Conservation (phyloP, 2,329 filamentous ascomycete species). For the Dryadomyces sulphureus region DNA sequence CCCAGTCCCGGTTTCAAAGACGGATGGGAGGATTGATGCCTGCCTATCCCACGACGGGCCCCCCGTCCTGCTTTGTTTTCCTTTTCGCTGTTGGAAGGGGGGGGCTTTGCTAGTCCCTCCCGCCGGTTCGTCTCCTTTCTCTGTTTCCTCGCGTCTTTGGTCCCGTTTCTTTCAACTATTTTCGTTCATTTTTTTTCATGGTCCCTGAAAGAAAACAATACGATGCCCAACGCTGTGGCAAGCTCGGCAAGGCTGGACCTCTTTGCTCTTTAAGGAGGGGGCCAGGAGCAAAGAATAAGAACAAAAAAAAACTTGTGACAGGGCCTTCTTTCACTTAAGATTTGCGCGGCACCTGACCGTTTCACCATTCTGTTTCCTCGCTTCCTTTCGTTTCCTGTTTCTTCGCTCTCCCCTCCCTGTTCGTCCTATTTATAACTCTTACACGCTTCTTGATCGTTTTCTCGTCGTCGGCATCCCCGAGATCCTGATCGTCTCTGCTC, state of each 20-base stretch:
- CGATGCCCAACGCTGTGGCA: no score
- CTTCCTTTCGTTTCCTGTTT: background rate
- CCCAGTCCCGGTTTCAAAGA: constrained; percentile 2
- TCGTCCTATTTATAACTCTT: background rate
- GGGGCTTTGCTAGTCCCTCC: background rate
- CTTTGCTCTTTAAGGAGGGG: no score
- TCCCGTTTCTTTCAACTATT: background rate
- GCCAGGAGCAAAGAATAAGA: background rate
- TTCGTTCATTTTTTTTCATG: background rate
- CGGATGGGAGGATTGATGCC: constrained; percentile 3
- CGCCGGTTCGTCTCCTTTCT: background rate
- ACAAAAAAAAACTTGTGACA: background rate
- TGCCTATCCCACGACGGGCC: background rate
- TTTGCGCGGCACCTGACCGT: background rate
- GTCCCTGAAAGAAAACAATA: background rate
- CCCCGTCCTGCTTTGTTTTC: background rate
- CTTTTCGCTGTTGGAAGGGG: background rate
- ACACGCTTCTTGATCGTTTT: background rate
- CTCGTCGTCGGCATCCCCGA: background rate
- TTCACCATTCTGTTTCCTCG: background rate
- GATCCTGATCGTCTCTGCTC: background rate
- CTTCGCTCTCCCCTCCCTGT: background rate
- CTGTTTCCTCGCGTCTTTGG: background rate
- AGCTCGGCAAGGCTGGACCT: no score
- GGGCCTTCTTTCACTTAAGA: background rate